These are phyloP conservation scores for Xylaria flabelliformis DNA, from an alignment of 495 filamentous ascomycete species.

Conservation along the genomic window DNA sequence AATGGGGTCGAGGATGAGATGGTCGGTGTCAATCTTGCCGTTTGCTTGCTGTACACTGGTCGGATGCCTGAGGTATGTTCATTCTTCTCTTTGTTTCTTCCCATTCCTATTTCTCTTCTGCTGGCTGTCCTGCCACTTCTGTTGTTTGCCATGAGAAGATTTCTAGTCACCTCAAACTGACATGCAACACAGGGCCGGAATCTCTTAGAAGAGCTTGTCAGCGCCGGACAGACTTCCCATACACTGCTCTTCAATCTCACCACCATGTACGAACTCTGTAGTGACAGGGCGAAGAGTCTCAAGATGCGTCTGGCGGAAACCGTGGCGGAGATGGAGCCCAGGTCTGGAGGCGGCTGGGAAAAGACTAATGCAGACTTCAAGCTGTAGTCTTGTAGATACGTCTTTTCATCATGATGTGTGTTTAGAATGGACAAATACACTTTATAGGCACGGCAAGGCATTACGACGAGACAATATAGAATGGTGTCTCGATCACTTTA, in stretches of 20 bases:
- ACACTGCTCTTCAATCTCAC: slow-evolving; percentile 86
- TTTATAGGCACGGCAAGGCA: background rate
- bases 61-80: slow-evolving; percentile 69
- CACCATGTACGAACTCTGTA: slow-evolving; percentile 91
- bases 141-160: background rate
- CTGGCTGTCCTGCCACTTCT: background rate
- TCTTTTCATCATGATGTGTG: background rate
- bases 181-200: slow-evolving; percentile 56
- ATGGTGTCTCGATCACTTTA: background rate
- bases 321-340: slow-evolving; percentile 61
- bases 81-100: slow-evolving; percentile 17
- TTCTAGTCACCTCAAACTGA: slow-evolving; percentile 25
- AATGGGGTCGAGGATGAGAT: slow-evolving; percentile 57
- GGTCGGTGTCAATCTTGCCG: slow-evolving; percentile 78
- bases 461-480: background rate
- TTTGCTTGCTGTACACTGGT: slow-evolving; percentile 82
- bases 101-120: background rate
- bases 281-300: slow-evolving; percentile 69
- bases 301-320: slow-evolving; percentile 75
- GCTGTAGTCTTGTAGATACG: slow-evolving; percentile 56
- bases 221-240: slow-evolving; percentile 66
- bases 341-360: slow-evolving; percentile 64
- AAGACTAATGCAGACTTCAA: slow-evolving; percentile 79
- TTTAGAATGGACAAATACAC: background rate
- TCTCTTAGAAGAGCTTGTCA: slow-evolving; percentile 68